Evolutionary conservation across 768 basidiomycete species (phyloP), one percentile per base, ranked within the genome.

Genomic region (Sporobolomyces pararoseus): DNA sequence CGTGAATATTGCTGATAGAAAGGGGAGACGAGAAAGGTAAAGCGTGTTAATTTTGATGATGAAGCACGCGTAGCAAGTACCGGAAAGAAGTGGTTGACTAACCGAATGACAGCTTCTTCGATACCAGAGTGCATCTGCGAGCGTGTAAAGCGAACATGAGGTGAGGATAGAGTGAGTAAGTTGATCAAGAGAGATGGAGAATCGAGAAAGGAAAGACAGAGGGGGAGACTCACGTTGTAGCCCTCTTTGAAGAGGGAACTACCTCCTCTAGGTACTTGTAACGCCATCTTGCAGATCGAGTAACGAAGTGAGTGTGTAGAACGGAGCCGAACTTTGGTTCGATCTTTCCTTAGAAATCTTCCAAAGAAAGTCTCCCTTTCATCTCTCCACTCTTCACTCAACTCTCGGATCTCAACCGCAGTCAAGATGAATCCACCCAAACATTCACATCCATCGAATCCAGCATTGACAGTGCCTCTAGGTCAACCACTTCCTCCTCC

Each of bases 101-200:
- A 71, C 69, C 95, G 86, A 74, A 99, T 83, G 39, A 98, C 89
- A n/a, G 95, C 93, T 77, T 99, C 95, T 78, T 99, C 95, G 67
- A 99, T 83, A 2, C 95, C 95, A 85, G 44, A 91, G 81, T 78
- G 91, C 87, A 76, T 71, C 63, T 73, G 54, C 4, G 6, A n/a
- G 21, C 35, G 39, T 25, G 13, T 16, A 5, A 32, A 6, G 12
- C 13, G 53, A 16, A 19, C 49, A 16, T 53, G 25, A 53, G 23
- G 1, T 27, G 21, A 13, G n/a, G 9, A 34, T 3, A 12, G 37
- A 0, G 50, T 19, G 16, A 39, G 35, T 32, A 34, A 65, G 53
- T 51, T 44, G 51, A 32, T 61, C n/a, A n/a, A n/a, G n/a, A n/a
- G 42, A 55, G 63, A 58, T 47, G 13, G 31, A 49, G 19, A 52